Conservation (phyloP, 768 basidiomycete genomes). For the Mycena crocata region DNA sequence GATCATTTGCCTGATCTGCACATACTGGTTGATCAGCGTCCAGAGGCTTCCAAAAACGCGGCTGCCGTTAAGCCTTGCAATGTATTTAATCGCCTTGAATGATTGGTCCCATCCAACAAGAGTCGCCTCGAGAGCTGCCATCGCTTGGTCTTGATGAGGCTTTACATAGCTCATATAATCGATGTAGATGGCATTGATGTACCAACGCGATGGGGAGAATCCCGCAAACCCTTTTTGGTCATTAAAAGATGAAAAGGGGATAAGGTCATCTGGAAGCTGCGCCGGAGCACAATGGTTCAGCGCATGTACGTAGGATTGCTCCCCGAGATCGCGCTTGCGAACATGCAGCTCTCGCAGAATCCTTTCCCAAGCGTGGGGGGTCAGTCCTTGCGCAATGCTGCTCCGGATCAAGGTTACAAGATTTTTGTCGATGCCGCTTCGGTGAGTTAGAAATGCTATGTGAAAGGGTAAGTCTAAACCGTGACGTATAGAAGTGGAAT, state of each 20-base stretch:
- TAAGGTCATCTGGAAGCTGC: not conserved
- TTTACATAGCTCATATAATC: slow-evolving; percentile 9
- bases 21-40: not conserved
- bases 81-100: slow-evolving; percentile 9
- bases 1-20: slow-evolving; percentile 3
- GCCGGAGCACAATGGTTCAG: not conserved
- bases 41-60: slow-evolving; percentile 8
- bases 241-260: not conserved
- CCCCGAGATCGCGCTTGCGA: slow-evolving; percentile 1
- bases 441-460: slow-evolving; percentile 17
- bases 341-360: slow-evolving; percentile 5
- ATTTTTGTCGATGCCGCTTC: slow-evolving; percentile 16
- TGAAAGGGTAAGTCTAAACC: not conserved
- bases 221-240: slow-evolving; percentile 4
- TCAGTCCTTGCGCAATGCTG: not conserved
- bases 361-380: slow-evolving; percentile 5
- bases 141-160: slow-evolving; percentile 11
- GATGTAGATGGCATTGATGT: not conserved
- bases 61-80: slow-evolving; percentile 2
- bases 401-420: not conserved
- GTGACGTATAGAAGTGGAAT: too few species aligned
- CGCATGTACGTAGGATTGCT: slow-evolving; percentile 1
- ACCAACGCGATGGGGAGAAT: slow-evolving; percentile 1
- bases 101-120: not conserved
- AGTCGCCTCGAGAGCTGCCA: not conserved